phyloP scores from a whole-genome alignment of 768 basidiomycete genomes.

The Boletus pseudo-olivaceus region DNA sequence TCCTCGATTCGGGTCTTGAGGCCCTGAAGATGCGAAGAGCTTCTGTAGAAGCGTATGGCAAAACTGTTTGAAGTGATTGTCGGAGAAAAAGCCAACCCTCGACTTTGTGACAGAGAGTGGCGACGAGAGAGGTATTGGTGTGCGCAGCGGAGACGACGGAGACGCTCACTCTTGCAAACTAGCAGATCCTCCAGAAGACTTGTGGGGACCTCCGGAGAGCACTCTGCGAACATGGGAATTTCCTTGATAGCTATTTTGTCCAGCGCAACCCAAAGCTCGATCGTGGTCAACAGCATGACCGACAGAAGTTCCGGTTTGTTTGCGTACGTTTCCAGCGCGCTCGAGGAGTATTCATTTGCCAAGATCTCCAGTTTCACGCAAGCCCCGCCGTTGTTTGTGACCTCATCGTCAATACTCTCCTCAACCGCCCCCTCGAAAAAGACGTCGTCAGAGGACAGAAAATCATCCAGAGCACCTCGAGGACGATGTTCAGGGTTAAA shows the following conservation, averaged over 20 bases:
- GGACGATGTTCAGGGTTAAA: neutral
- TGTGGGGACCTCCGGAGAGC: conserved; percentile 33
- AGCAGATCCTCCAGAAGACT: conserved; percentile 27
- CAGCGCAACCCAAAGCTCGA: conserved; percentile 40
- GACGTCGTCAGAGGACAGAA: conserved; percentile 12
- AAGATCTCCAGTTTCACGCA: conserved; percentile 22
- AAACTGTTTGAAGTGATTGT: conserved; percentile 30
- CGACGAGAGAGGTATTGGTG: conserved; percentile 35
- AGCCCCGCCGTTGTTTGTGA: conserved; percentile 4
- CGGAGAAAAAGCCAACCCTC: conserved; percentile 25
- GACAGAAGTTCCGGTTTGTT: conserved; percentile 40
- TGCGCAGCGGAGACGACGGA: conserved; percentile 28
- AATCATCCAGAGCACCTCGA: conserved; percentile 18
- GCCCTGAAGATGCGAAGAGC: conserved; percentile 17
- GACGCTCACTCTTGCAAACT: conserved; percentile 23
- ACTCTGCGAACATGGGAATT: conserved; percentile 29
- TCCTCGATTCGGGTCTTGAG: conserved; percentile 32
- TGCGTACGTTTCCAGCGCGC: conserved; percentile 26
- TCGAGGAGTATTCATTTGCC: conserved; percentile 25
- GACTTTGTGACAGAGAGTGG: conserved; percentile 9
- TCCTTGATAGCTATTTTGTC: conserved; percentile 4
- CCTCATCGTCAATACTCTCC: conserved; percentile 26
- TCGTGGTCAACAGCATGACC: conserved; percentile 37
- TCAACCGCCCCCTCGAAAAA: conserved; percentile 22
- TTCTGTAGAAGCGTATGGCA: conserved; percentile 33